Percentiles rank a stretch among this genome's conserved stretches.
These are phyloP conservation scores for Penicillium cataractarum DNA, from an alignment of 495 filamentous ascomycete genomes.

Conservation along the genomic window DNA sequence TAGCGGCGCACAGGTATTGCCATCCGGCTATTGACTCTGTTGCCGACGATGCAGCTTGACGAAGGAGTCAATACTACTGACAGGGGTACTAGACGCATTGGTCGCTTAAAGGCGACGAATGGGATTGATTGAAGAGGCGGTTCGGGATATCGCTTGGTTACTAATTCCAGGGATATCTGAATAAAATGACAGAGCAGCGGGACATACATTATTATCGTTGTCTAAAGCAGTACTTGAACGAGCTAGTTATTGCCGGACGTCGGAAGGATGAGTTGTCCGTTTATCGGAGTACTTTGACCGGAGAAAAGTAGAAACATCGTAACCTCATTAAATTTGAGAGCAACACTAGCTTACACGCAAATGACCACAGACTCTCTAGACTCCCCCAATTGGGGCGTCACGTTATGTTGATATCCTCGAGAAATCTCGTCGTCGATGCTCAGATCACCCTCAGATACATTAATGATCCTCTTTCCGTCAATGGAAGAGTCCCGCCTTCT, in stretches of 20 bases:
- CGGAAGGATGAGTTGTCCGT: too few relatives aligned
- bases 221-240: too few relatives aligned
- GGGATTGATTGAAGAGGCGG: neutral
- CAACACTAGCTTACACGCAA: constrained; percentile 11
- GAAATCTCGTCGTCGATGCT: constrained; percentile 14
- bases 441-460: constrained; percentile 14
- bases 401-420: neutral
- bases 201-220: neutral
- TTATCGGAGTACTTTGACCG: neutral
- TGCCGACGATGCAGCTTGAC: neutral
- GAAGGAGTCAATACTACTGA: neutral
- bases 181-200: neutral
- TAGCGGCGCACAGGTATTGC: neutral
- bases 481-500: constrained; percentile 16
- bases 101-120: neutral
- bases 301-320: neutral
- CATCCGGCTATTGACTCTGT: neutral
- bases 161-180: neutral
- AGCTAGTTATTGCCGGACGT: too few relatives aligned
- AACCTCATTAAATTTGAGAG: neutral
- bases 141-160: neutral
- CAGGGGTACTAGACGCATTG: neutral
- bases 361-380: constrained; percentile 14
- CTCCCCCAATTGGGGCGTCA: neutral
- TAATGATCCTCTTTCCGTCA: constrained; percentile 19